Evolutionary conservation across 768 basidiomycete genomes (phyloP).

Genomic region (Phylloporus sp.): DNA sequence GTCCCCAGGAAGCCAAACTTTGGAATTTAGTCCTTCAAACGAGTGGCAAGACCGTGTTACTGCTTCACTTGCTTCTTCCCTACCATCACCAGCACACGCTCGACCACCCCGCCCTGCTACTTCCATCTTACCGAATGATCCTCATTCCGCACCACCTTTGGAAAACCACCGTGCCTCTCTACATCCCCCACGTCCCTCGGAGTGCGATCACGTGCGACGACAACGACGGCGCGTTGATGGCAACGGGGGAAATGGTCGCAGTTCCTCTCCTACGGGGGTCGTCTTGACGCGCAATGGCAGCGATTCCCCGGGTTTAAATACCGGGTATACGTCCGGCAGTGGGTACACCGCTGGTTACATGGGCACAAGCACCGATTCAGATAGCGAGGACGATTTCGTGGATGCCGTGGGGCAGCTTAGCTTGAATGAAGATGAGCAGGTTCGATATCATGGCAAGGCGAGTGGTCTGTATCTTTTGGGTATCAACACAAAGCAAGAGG

Average conservation of each 20-base stretch:
- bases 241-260: conserved; percentile 2
- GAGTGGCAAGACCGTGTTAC: conserved; percentile 78
- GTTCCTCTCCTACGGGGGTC: conserved; percentile 6
- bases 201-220: conserved; percentile 37
- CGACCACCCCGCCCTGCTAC: not conserved
- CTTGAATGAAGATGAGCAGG: conserved; percentile 80
- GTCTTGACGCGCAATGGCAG: conserved; percentile 13
- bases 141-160: conserved; percentile 3
- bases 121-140: conserved; percentile 12
- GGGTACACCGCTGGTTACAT: conserved; percentile 25
- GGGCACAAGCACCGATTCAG: conserved; percentile 30
- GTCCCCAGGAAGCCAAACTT: not conserved
- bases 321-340: conserved; percentile 11
- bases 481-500: conserved; percentile 53
- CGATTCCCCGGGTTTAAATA: conserved; percentile 14
- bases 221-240: conserved; percentile 45
- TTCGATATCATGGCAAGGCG: conserved; percentile 82
- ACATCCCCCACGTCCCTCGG: conserved; percentile 8
- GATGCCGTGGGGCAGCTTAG: conserved; percentile 83
- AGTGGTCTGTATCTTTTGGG: conserved; percentile 75
- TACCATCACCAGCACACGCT: conserved; percentile 10
- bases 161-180: conserved; percentile 10
- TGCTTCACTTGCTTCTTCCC: conserved; percentile 17
- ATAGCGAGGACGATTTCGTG: conserved; percentile 44
- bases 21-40: conserved; percentile 63